Base-by-base conservation (phyloP, 805 yeast genomes). In the Torulaspora gathmanii region DNA sequence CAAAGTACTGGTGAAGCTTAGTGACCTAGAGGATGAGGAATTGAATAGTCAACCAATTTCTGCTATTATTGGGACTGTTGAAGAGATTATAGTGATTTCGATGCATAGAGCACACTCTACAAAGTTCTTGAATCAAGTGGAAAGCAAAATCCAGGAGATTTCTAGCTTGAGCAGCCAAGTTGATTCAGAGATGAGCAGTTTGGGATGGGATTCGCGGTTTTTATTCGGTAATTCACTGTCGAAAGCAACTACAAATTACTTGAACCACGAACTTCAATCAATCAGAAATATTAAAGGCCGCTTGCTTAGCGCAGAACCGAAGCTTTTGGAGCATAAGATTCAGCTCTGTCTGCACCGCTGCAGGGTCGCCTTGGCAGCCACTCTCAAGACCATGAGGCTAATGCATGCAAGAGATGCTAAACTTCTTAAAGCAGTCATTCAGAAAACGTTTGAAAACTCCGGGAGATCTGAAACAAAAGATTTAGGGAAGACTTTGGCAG, bases 41-140 rank as follows among this genome's bases (percentile, higher is more conserved):
- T 4, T 28, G 2, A 27, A n/a, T 15, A 23, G 22, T 13, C 9
- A 19, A 4, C 20, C 39, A 9, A 35, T 44, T 16, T 20, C 19
- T 8, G 23, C 31, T n/a, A 40, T 48, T 6, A 36, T 48, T 7
- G 44, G 39, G 11, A 9, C 42, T 1, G 29, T 40, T 13, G 51
- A 48, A 30, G 35, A 45, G 15, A 35, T 39, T 13, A 34, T 48
- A 9, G 31, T 33, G n/a, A 12, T 39, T 10, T 30, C 42, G 11
- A 23, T 20, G 23, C 36, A 15, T n/a, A 17, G 28, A 16, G 15
- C 22, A 8, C n/a, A 15, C 22, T 25, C 30, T 22, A 15, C 17
- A 22, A 23, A 12, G 15, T 39, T 39, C 26, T 33, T 39, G 8
- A 23, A 22, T 23, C 36, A 23, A 5, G 35, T 31, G 17, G 15